Base-by-base conservation (phyloP, 805 yeast genomes). In the Nematodospora valgi region DNA sequence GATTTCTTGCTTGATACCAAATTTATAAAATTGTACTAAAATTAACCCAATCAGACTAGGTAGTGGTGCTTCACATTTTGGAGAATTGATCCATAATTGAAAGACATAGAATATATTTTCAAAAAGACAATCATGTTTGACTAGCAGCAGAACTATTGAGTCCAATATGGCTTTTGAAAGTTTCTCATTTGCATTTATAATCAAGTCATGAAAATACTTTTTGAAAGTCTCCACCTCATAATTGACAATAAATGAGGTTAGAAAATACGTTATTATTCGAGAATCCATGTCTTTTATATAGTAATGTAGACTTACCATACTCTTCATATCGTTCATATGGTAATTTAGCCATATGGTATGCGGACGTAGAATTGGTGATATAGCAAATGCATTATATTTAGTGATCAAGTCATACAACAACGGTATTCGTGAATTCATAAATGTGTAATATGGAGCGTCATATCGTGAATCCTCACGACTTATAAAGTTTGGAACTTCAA, bases 151-250 rank as follows among this genome's bases (percentile, higher is more conserved):
- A 6, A 63, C 34, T 6, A 58, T 45, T 2, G 56, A 40, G 10
- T 64, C 59, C 3, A 67, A 39, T 5, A 65, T 41, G 5, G 22
- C 17, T 17, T 30, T 21, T 20, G 42, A 27, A 10, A 35, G 27
- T 13, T 33, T 32, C 3, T 11, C 18, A 2, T n/a, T 32, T n/a
- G 27, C 21, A 8, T 39, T 35, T 3, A 30, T 13, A 2, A 51
- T 38, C 5, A 61, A 29, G 35, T 47, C 53, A 8, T 48, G 46
- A 22, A 61, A 51, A 6, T 60, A 30, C 4, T 37, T 35, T 39
- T 56, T 59, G 24, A 64, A 51, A 15, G 43, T 46, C 22, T 55
- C 62, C 3, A 62, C 54, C 23, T 66, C 68, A 40, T 56, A 64
- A 43, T 53, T 59, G 26, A 44, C 40, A 5, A 63, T 48, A 37